These are phyloP conservation scores for Pythium monospermum DNA, from an alignment of 352 stramenopile genomes.

Conservation along the genomic window DNA sequence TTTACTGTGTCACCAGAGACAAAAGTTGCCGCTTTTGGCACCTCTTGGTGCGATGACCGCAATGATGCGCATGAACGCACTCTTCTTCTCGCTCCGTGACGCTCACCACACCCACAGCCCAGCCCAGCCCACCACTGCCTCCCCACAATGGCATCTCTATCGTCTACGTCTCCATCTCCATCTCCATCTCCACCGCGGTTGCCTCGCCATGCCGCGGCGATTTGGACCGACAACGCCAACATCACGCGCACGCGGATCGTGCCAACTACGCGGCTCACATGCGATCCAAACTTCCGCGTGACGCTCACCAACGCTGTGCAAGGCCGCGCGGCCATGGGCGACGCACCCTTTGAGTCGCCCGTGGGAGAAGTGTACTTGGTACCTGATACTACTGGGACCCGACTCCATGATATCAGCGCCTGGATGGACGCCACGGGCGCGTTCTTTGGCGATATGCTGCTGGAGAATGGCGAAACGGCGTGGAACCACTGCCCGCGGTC, in stretches of 20 bases:
- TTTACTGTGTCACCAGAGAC: too few species aligned
- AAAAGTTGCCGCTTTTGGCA: too few species aligned
- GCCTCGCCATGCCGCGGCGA: conserved; percentile 9
- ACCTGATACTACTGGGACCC: background rate
- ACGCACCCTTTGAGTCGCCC: conserved; percentile 17
- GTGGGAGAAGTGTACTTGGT: conserved; percentile 21
- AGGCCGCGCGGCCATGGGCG: conserved; percentile 21
- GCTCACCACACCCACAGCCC: too few species aligned
- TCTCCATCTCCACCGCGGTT: background rate
- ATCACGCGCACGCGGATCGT: conserved; percentile 25
- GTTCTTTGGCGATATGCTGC: conserved; percentile 27
- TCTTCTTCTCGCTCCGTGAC: too few species aligned
- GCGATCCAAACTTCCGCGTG: conserved; percentile 10
- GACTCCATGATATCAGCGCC: conserved; percentile 7
- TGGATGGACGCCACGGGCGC: conserved; percentile 16
- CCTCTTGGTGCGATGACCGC: too few species aligned
- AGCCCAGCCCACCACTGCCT: too few species aligned
- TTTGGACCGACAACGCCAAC: conserved; percentile 29
- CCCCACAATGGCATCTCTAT: background rate
- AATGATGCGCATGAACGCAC: too few species aligned
- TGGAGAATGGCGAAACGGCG: conserved; percentile 2
- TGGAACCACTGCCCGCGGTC: conserved; percentile 26
- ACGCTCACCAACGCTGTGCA: conserved; percentile 23
- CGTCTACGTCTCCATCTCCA: background rate
- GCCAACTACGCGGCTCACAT: conserved; percentile 6